A percentile compares a stretch with the other conserved stretches of the same genome.
Conservation (phyloP, 2,329 filamentous ascomycete species). For the Lizonia empirigonia region DNA sequence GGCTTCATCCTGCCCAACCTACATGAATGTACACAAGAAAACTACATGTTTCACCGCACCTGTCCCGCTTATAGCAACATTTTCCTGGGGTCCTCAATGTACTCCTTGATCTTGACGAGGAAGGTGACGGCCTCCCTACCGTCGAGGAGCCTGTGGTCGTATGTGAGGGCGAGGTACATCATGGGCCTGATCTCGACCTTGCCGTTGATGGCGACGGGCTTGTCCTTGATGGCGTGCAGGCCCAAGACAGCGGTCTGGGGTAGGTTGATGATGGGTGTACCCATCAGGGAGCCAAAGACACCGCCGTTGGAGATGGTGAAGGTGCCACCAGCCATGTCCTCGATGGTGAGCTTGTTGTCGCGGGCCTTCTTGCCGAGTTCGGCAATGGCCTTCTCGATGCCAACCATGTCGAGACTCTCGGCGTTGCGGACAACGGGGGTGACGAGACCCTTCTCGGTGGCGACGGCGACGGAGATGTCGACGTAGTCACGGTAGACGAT, state of each 20-base stretch:
- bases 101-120: conserved; percentile 95
- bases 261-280: conserved; percentile 97
- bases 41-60: neutral
- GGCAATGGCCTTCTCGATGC: conserved; percentile 88
- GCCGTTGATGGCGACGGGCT: conserved; percentile 85
- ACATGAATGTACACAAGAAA: conserved; percentile 16
- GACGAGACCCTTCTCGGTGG: conserved; percentile 95
- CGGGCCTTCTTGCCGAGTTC: conserved; percentile 97
- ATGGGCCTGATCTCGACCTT: conserved; percentile 95
- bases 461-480: conserved; percentile 95
- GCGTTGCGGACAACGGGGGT: conserved; percentile 95
- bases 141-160: conserved; percentile 94
- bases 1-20: neutral
- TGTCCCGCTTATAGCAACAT: conserved; percentile 69
- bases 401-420: conserved; percentile 84
- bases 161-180: conserved; percentile 98
- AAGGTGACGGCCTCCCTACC: conserved; percentile 96
- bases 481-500: conserved; percentile 99
- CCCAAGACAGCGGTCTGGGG: conserved; percentile 91
- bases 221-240: conserved; percentile 95
- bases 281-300: conserved; percentile 96
- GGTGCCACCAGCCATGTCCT: conserved; percentile 98
- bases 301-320: conserved; percentile 98
- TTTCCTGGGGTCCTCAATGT: conserved; percentile 90
- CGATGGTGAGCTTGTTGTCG: conserved; percentile 94